These are phyloP conservation scores for Hypomyces perniciosus DNA, from an alignment of 2,329 filamentous ascomycete genomes.

Conservation along the genomic window DNA sequence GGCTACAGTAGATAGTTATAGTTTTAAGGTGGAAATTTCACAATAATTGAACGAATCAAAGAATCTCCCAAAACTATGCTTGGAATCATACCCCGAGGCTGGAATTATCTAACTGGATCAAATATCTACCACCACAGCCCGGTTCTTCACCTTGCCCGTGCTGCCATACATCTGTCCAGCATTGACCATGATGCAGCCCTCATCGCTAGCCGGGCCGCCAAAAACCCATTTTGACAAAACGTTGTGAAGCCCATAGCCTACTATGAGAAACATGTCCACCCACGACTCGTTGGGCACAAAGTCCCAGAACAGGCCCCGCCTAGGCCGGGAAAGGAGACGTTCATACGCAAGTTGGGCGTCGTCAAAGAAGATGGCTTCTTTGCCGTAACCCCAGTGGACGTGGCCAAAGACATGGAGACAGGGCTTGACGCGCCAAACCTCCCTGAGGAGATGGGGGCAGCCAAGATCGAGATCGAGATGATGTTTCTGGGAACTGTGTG, in stretches of 20 bases:
- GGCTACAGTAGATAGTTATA: not conserved
- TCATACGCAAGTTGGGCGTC: conserved; percentile 67
- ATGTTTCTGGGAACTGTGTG: conserved; percentile 40
- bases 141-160: conserved; percentile 41
- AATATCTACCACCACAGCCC: conserved; percentile 32
- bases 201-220: conserved; percentile 44
- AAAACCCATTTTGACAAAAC: conserved; percentile 53
- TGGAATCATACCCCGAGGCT: not conserved
- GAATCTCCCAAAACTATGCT: not conserved
- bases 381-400: conserved; percentile 69
- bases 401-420: conserved; percentile 79
- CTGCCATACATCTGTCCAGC: conserved; percentile 51
- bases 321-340: conserved; percentile 45
- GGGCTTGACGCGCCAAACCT: conserved; percentile 69
- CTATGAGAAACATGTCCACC: conserved; percentile 39
- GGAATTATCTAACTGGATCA: not conserved
- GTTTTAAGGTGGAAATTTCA: not conserved
- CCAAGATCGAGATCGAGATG: conserved; percentile 67
- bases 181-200: conserved; percentile 50
- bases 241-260: conserved; percentile 40
- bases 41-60: not conserved
- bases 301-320: conserved; percentile 39
- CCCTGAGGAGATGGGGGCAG: conserved; percentile 62
- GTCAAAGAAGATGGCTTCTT: conserved; percentile 68
- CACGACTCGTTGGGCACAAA: conserved; percentile 41